A percentile compares a stretch with the other conserved stretches of the same genome.
Conservation (phyloP, 148 eudicot species). For the Nepenthes gracilis region DNA sequence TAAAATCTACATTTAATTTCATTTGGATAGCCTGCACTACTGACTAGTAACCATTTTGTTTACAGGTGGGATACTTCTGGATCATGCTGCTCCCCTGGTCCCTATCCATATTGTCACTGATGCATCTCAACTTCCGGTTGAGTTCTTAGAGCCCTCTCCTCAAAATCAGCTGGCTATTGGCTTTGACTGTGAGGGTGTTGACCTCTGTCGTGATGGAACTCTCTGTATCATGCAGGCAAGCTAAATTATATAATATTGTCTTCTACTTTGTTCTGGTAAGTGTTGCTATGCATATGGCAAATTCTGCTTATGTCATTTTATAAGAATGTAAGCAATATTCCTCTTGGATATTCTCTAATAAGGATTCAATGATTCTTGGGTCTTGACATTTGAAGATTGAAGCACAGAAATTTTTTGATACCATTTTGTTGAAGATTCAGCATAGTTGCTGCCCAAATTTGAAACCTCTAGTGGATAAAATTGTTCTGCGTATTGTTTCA, state of each 20-base stretch:
- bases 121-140: constrained; percentile 76
- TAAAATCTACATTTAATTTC: too few species aligned
- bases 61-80: constrained; percentile 38
- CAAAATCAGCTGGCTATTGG: constrained; percentile 61
- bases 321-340: too few species aligned
- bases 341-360: too few species aligned
- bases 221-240: constrained; percentile 84
- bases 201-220: constrained; percentile 78
- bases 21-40: not conserved
- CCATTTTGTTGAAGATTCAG: too few species aligned
- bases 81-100: constrained; percentile 32
- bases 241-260: not conserved
- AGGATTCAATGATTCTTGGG: too few species aligned
- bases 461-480: too few species aligned
- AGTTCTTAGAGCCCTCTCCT: constrained; percentile 63
- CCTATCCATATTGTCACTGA: constrained; percentile 77
- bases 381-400: too few species aligned
- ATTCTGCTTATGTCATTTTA: too few species aligned
- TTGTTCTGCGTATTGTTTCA: too few species aligned
- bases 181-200: constrained; percentile 96
- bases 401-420: too few species aligned
- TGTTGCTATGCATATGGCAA: not conserved
- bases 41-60: not conserved
- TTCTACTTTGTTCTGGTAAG: not conserved
- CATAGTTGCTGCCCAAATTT: too few species aligned